phyloP scores from a whole-genome alignment of 129 eudicot genomes.

The Apium graveolens region DNA sequence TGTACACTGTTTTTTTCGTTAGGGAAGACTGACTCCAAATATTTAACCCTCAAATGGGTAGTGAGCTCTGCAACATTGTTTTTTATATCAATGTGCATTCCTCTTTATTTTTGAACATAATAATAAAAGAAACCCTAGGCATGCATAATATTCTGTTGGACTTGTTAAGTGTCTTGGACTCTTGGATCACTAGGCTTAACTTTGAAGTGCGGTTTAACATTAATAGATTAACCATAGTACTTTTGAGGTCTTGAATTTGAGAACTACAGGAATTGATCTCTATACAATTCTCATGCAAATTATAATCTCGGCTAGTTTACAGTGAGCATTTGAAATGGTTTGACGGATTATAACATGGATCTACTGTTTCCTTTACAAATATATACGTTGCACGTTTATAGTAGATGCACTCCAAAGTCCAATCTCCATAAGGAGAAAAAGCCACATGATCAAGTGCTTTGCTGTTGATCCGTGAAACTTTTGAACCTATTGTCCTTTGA shows the following conservation, averaged over 20 bases:
- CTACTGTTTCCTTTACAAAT: neutral
- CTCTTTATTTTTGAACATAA: neutral
- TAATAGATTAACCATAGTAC: neutral
- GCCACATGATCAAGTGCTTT: neutral
- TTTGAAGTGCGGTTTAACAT: neutral
- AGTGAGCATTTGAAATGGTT: neutral
- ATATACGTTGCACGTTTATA: neutral
- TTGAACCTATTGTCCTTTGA: neutral
- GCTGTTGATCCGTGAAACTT: neutral
- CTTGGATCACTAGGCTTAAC: neutral
- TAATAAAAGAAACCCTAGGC: neutral
- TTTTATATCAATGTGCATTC: too few species aligned
- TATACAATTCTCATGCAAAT: neutral
- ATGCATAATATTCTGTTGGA: neutral
- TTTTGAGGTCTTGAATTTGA: neutral
- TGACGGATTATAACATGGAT: neutral
- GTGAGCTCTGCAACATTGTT: neutral
- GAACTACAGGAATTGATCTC: neutral
- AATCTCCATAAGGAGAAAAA: neutral
- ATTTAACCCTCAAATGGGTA: neutral
- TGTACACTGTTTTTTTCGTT: neutral
- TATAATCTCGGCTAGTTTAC: neutral
- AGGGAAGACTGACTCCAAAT: neutral
- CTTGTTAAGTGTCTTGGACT: neutral
- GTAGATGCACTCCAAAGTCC: neutral